Evolutionary conservation across 75 land plant genomes (phyloP).

Genomic region (Larix kaempferi): DNA sequence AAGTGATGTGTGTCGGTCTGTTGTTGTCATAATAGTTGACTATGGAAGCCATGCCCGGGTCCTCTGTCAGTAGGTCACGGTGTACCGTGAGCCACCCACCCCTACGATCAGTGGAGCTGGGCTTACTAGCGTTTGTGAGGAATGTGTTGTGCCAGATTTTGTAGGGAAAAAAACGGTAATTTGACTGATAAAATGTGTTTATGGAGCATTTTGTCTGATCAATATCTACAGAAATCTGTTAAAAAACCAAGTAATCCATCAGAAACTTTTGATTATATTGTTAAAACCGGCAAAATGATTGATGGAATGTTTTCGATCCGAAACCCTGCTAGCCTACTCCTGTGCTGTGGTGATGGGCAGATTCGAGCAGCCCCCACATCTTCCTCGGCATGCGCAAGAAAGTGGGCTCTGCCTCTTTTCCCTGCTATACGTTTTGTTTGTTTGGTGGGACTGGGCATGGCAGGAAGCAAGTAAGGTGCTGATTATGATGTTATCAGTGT

Average conservation of each 20-base stretch:
- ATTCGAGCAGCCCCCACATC: conserved; percentile 4
- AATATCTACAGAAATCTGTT: too few relatives aligned
- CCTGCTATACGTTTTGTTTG: neutral
- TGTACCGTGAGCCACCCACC: neutral
- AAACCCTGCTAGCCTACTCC: too few relatives aligned
- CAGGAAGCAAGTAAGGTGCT: neutral
- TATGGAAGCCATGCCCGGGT: neutral
- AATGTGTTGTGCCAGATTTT: too few relatives aligned
- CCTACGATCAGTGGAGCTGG: neutral
- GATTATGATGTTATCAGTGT: conserved; percentile 11
- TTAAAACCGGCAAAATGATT: too few relatives aligned
- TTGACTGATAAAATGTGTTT: too few relatives aligned
- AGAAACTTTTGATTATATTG: too few relatives aligned
- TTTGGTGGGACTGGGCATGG: neutral
- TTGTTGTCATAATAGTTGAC: too few relatives aligned
- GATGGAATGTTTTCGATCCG: too few relatives aligned
- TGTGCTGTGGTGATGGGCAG: neutral
- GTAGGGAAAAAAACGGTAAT: too few relatives aligned
- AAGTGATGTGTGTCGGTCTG: neutral
- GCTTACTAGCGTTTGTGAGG: neutral
- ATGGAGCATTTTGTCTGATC: too few relatives aligned
- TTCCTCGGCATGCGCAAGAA: conserved; percentile 1
- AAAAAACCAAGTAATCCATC: too few relatives aligned
- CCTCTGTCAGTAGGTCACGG: neutral
- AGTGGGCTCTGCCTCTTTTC: neutral